Percentiles rank a stretch among this genome's conserved stretches.
Conservation (phyloP, 2,329 filamentous ascomycete species). For the Paecilomyces fulvus region DNA sequence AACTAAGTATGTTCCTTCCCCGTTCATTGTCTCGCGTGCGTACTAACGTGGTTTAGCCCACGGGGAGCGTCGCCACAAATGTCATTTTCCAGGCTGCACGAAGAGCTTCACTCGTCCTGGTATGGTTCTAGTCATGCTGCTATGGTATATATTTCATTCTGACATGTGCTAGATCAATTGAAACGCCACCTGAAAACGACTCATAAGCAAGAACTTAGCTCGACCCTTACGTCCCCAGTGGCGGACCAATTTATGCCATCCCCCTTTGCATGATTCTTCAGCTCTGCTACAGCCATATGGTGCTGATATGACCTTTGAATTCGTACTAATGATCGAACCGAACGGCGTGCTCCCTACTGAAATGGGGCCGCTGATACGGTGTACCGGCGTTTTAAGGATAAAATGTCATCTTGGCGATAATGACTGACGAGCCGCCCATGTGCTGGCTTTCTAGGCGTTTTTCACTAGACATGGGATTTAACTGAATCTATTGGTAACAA, state of each 20-base stretch:
- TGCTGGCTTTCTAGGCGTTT: not conserved
- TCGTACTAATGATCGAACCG: not conserved
- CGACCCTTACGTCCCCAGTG: conserved; percentile 15
- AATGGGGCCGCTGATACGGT: not conserved
- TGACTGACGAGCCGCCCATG: not conserved
- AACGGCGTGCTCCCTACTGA: not conserved
- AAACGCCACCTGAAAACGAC: conserved; percentile 33
- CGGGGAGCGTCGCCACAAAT: conserved; percentile 35
- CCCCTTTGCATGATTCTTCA: conserved; percentile 5
- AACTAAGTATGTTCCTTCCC: conserved; percentile 27
- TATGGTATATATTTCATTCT: not conserved
- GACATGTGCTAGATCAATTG: conserved; percentile 25
- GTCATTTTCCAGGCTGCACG: conserved; percentile 27
- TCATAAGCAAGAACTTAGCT: conserved; percentile 20
- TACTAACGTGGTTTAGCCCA: conserved; percentile 22
- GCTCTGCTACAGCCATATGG: not conserved
- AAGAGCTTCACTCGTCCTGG: conserved; percentile 39
- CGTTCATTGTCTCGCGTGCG: not conserved
- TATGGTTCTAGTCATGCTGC: conserved; percentile 12
- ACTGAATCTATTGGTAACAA: not conserved
- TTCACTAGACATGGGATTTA: not conserved
- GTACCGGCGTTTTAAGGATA: not conserved
- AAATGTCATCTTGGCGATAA: not conserved
- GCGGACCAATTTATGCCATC: conserved; percentile 14
- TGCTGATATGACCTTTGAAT: not conserved